Conservation (phyloP, 2,329 filamentous ascomycete species). For the Xylaria arbuscula region DNA sequence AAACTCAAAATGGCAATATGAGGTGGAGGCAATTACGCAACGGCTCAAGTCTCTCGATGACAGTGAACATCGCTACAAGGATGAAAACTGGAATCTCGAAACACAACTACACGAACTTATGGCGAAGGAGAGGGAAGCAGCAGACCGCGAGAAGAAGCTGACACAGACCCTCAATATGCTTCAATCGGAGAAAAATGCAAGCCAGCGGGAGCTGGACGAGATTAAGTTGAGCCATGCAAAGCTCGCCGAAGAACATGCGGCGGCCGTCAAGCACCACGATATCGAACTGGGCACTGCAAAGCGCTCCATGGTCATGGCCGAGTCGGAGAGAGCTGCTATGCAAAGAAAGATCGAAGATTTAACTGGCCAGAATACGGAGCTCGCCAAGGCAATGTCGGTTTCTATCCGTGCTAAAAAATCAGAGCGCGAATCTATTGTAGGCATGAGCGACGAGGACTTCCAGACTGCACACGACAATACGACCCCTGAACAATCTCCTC, state of each 20-base stretch:
- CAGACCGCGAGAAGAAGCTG: slow-evolving; percentile 85
- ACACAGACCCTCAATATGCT: slow-evolving; percentile 76
- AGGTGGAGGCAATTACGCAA: slow-evolving; percentile 81
- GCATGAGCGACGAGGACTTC: slow-evolving; percentile 70
- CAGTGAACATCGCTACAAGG: slow-evolving; percentile 95
- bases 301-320: slow-evolving; percentile 80
- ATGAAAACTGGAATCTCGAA: slow-evolving; percentile 98
- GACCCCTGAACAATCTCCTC: slow-evolving; percentile 90
- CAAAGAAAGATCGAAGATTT: slow-evolving; percentile 90
- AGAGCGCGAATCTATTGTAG: slow-evolving; percentile 71
- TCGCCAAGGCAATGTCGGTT: slow-evolving; percentile 80
- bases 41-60: slow-evolving; percentile 87
- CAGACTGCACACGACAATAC: slow-evolving; percentile 74
- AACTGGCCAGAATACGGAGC: slow-evolving; percentile 87
- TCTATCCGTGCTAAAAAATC: slow-evolving; percentile 74
- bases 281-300: slow-evolving; percentile 87
- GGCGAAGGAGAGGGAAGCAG: slow-evolving; percentile 76
- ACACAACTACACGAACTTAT: slow-evolving; percentile 88
- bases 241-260: slow-evolving; percentile 81
- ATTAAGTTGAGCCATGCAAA: slow-evolving; percentile 82
- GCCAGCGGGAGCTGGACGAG: slow-evolving; percentile 91
- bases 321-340: slow-evolving; percentile 80
- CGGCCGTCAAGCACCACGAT: slow-evolving; percentile 84
- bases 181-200: slow-evolving; percentile 78
- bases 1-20: slow-evolving; percentile 82